Evolutionary conservation across 2,329 filamentous ascomycete species (phyloP).

Genomic region (Tolypocladium capitatum): DNA sequence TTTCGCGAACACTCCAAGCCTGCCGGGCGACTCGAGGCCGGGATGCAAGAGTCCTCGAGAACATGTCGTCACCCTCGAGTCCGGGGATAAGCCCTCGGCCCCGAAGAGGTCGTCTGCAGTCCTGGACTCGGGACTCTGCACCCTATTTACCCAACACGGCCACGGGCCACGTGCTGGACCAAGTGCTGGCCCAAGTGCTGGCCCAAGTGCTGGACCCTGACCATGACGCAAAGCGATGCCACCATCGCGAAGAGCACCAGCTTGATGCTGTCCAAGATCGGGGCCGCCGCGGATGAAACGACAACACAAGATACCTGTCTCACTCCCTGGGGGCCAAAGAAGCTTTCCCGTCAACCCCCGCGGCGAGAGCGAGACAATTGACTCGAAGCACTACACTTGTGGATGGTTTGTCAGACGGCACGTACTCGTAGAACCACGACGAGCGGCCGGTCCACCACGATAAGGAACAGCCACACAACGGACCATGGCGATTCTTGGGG

Average conservation of each 20-base stretch:
- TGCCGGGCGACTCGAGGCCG: background rate
- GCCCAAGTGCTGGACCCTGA: background rate
- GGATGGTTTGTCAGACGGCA: background rate
- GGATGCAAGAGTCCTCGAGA: background rate
- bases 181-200: background rate
- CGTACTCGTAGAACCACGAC: no score
- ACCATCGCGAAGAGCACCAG: no score
- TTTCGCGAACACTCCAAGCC: slow-evolving; percentile 1
- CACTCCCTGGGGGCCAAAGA: background rate
- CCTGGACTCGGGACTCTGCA: no score
- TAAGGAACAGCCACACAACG: no score
- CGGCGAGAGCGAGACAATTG: background rate
- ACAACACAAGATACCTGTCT: background rate
- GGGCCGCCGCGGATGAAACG: background rate
- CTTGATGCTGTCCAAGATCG: background rate
- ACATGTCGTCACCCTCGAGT: background rate
- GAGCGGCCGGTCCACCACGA: no score
- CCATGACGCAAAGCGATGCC: no score
- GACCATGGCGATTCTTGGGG: no score
- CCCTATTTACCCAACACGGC: background rate
- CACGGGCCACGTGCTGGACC: background rate
- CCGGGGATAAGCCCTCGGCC: background rate
- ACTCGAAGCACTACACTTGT: background rate
- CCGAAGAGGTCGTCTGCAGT: no score
- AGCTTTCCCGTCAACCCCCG: background rate